A percentile compares a stretch with the other conserved stretches of the same genome.
phyloP scores from a whole-genome alignment of 1,284 basidiomycete genomes.

The Puccinia coronata region DNA sequence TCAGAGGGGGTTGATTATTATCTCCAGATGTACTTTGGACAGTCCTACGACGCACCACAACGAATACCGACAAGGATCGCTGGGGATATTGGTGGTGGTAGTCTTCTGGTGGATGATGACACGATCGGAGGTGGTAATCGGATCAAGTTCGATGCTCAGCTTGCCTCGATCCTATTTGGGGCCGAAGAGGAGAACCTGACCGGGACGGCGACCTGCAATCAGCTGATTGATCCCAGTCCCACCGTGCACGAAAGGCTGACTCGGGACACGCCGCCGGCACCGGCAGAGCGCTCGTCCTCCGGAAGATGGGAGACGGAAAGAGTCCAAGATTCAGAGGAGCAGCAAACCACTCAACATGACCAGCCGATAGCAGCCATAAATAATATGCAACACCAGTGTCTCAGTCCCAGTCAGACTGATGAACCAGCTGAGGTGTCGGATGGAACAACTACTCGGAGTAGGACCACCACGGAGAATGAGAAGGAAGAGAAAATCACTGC shows the following conservation, averaged over 20 bases:
- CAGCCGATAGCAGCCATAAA: not conserved
- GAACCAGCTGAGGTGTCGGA: not conserved
- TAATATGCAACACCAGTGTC: slow-evolving; percentile 1
- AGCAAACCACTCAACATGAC: not conserved
- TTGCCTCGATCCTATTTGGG: slow-evolving; percentile 31
- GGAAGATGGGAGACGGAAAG: slow-evolving; percentile 5
- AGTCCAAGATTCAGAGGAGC: not conserved
- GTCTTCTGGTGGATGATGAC: not conserved
- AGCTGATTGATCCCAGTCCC: not conserved
- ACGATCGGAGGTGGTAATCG: not conserved
- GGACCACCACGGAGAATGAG: not conserved
- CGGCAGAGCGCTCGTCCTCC: not conserved
- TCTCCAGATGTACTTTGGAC: slow-evolving; percentile 37
- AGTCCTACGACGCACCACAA: slow-evolving; percentile 21
- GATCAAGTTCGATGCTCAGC: slow-evolving; percentile 21
- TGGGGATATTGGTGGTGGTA: not conserved
- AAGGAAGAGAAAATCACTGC: not conserved
- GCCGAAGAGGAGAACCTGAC: not conserved
- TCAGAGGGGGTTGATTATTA: slow-evolving; percentile 40
- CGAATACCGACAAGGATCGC: slow-evolving; percentile 20
- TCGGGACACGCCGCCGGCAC: not conserved
- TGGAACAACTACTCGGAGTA: not conserved
- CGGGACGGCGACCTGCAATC: not conserved
- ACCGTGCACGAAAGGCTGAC: not conserved
- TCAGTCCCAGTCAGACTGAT: not conserved